These are phyloP conservation scores for Metschnikowia hibisci DNA, from an alignment of 805 yeast species.

Conservation along the genomic window DNA sequence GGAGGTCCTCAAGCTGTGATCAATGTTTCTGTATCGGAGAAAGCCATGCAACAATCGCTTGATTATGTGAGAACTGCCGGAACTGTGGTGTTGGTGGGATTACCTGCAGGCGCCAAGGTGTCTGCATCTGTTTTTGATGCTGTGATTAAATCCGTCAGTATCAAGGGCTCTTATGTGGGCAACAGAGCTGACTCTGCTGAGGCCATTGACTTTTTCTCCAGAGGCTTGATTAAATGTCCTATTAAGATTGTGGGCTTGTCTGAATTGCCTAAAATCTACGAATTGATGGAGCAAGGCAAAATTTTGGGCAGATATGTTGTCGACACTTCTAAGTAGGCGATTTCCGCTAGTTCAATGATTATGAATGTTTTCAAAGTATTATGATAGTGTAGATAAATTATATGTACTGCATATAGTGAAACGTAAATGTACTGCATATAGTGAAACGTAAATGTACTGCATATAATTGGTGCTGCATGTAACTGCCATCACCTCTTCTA, in stretches of 20 bases:
- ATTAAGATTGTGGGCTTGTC: conserved; percentile 74
- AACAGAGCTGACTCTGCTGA: conserved; percentile 84
- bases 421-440: too few species aligned
- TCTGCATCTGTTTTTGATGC: conserved; percentile 66
- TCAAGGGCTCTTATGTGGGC: conserved; percentile 84
- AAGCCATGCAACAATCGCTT: conserved; percentile 48
- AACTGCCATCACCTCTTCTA: too few species aligned
- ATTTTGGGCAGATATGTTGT: conserved; percentile 87
- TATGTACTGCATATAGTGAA: too few species aligned
- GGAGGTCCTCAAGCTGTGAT: conserved; percentile 79
- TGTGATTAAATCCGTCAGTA: conserved; percentile 67
- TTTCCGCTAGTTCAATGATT: too few species aligned
- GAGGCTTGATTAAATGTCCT: conserved; percentile 71
- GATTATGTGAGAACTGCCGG: conserved; percentile 41
- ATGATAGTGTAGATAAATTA: too few species aligned
- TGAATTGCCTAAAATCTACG: conserved; percentile 63
- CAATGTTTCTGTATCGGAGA: conserved; percentile 70
- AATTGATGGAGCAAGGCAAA: conserved; percentile 78
- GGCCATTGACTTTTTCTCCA: conserved; percentile 68
- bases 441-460: too few species aligned
- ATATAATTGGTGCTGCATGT: too few species aligned
- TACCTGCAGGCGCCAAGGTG: conserved; percentile 77
- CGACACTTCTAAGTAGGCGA: conserved; percentile 48
- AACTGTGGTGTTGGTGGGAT: conserved; percentile 49
- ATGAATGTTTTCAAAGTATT: too few species aligned